phyloP scores from a whole-genome alignment of 768 basidiomycete genomes.

The Boletus vermiculosoides region DNA sequence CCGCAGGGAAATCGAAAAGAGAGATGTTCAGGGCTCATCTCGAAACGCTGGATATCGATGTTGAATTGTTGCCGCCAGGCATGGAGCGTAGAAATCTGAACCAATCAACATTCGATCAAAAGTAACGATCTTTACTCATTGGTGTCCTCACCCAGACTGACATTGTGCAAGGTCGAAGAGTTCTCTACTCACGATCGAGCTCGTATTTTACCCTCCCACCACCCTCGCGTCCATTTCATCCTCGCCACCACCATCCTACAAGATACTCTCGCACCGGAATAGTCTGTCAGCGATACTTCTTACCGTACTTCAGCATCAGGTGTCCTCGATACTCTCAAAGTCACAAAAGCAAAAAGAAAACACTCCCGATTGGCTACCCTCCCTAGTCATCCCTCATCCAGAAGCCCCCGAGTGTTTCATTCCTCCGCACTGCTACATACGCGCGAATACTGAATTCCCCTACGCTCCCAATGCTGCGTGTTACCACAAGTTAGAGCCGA shows the following conservation, averaged over 20 bases:
- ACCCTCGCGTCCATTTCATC: conserved; percentile 41
- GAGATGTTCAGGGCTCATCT: conserved; percentile 70
- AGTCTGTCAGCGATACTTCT: conserved; percentile 47
- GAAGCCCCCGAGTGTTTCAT: conserved; percentile 57
- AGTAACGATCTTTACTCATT: conserved; percentile 46
- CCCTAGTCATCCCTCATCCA: conserved; percentile 50
- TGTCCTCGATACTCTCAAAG: conserved; percentile 28
- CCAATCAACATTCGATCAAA: conserved; percentile 80
- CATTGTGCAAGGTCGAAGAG: conserved; percentile 54
- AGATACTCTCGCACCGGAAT: conserved; percentile 66
- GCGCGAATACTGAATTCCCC: conserved; percentile 37
- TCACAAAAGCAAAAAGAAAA: conserved; percentile 47
- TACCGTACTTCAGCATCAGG: conserved; percentile 45
- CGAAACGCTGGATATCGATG: conserved; percentile 62
- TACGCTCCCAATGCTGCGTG: conserved; percentile 29
- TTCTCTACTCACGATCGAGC: conserved; percentile 69
- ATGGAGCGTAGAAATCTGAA: conserved; percentile 80
- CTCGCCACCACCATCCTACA: conserved; percentile 41
- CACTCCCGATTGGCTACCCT: conserved; percentile 54
- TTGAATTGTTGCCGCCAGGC: conserved; percentile 75
- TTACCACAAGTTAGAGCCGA: conserved; percentile 60
- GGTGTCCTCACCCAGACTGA: conserved; percentile 14
- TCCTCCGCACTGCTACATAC: conserved; percentile 61
- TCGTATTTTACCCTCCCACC: conserved; percentile 60
- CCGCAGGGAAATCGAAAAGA: conserved; percentile 48